Percentiles rank a stretch among this genome's conserved stretches.
These are phyloP conservation scores for Neonectria neomacrospora DNA, from an alignment of 2,329 filamentous ascomycete species.

Conservation along the genomic window DNA sequence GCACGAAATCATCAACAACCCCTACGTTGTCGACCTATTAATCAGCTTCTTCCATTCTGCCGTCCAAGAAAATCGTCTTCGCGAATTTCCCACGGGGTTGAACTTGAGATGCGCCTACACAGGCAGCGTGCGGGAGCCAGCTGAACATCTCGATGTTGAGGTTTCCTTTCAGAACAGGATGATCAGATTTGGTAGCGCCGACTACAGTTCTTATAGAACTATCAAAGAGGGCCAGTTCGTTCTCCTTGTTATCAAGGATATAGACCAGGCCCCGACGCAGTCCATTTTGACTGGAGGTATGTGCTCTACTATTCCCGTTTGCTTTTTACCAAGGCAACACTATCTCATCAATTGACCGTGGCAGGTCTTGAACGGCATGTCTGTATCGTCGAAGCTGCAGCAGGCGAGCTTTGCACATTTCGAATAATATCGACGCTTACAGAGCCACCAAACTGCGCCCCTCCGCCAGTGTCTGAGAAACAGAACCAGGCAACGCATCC, in stretches of 20 bases:
- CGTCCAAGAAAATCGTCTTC: constrained; percentile 53
- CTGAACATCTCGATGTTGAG: constrained; percentile 17
- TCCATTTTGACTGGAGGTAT: constrained; percentile 29
- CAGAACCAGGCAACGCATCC: constrained; percentile 18
- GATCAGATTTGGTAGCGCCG: constrained; percentile 28
- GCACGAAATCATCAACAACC: constrained; percentile 82
- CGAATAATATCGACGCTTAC: constrained; percentile 25
- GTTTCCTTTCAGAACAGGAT: constrained; percentile 28
- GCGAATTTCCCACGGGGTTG: constrained; percentile 58
- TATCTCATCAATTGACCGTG: not conserved
- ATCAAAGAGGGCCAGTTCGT: constrained; percentile 35
- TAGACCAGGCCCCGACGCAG: not conserved
- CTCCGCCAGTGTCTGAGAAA: not conserved
- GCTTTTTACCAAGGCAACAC: not conserved
- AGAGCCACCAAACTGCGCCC: not conserved
- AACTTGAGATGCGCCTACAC: constrained; percentile 48
- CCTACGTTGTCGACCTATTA: constrained; percentile 85
- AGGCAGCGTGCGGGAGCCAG: constrained; percentile 7
- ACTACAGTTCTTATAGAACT: constrained; percentile 29
- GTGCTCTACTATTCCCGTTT: not conserved
- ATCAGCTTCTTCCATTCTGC: constrained; percentile 82
- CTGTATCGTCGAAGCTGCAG: constrained; percentile 31
- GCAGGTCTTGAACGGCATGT: constrained; percentile 34
- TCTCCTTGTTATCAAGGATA: constrained; percentile 25
- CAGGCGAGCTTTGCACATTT: constrained; percentile 23